Evolutionary conservation across 345 rosid genomes (phyloP), one percentile per base, ranked within the genome.

Genomic region (Citrus sp.): DNA sequence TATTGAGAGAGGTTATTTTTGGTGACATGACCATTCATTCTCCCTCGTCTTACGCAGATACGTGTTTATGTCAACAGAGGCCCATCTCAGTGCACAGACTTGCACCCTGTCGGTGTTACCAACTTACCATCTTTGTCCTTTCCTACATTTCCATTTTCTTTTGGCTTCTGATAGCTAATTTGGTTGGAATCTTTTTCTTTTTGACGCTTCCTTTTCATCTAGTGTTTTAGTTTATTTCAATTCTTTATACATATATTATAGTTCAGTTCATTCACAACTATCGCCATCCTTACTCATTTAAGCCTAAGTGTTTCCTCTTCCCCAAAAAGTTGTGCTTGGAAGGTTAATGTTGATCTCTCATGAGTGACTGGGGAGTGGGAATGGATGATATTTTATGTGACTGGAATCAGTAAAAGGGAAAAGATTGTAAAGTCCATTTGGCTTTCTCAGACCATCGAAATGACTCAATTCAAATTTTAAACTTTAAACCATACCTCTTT

Each of bases 11-110:
- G 35, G 51, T 74, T 81, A 59, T 84, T 81, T 79, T 64, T 77
- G 72, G 19, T 86, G 89, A 88, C 79, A 79, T 88, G 91, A 88
- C 91, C 78, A 64, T 66, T 88, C 90, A 76, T 78, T 82, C 79
- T 80, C 84, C 80, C 86, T 79, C 84, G 82, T 76, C 82, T 62
- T 78, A n/a, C 82, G 55, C 77, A 64, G 46, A 66, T 37, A 54
- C 71, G 75, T 79, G 77, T 82, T 84, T 65, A 83, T 78, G 83
- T 82, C 82, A 70, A 80, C 75, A 72, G 76, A 76, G 80, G 73
- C 77, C 80, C 75, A 79, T 81, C 81, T 66, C 72, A 62, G 71
- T 56, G 10, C 76, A 74, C 70, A 79, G 84, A 67, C 80, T 75
- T 40, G 46, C 63, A 62, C 67, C 67, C 79, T 81, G 79, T 68